phyloP scores from a whole-genome alignment of 148 eudicot genomes.

The Amaranthus palmeri region DNA sequence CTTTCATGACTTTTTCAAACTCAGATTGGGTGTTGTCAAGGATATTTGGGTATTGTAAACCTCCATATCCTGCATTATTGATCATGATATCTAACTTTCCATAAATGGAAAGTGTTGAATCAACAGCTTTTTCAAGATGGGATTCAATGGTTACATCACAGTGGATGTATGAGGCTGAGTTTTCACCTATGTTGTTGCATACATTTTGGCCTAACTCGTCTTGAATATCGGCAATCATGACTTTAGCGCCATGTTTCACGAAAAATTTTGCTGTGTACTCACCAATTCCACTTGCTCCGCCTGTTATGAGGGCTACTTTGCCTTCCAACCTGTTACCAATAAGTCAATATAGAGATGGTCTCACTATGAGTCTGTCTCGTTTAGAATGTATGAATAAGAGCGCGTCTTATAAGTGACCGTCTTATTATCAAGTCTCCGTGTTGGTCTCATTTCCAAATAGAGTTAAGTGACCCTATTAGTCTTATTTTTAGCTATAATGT shows the following conservation, averaged over 20 bases:
- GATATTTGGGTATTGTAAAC: conserved; percentile 9
- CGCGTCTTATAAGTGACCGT: no score
- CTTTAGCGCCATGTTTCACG: conserved; percentile 29
- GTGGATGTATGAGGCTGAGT: conserved; percentile 25
- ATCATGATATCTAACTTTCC: conserved; percentile 39
- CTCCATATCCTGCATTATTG: conserved; percentile 29
- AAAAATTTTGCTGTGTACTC: conserved; percentile 29
- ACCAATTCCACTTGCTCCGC: conserved; percentile 38
- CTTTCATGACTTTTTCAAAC: conserved; percentile 23
- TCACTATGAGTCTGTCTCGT: no score
- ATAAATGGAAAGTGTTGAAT: conserved; percentile 12
- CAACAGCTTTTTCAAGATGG: conserved; percentile 27
- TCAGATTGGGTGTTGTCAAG: conserved; percentile 16
- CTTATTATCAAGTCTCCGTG: no score
- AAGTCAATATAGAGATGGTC: no score
- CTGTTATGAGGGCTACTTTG: conserved; percentile 40
- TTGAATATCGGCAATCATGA: conserved; percentile 33
- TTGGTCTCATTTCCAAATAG: no score
- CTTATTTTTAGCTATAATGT: no score
- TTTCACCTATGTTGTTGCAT: conserved; percentile 25
- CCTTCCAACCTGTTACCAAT: conserved; percentile 26
- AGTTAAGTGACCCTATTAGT: no score
- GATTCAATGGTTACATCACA: conserved; percentile 31
- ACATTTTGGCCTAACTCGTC: conserved; percentile 31
- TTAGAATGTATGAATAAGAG: no score